Evolutionary conservation across 495 filamentous ascomycete genomes (phyloP).

Genomic region (Polyplosphaeria fusca): DNA sequence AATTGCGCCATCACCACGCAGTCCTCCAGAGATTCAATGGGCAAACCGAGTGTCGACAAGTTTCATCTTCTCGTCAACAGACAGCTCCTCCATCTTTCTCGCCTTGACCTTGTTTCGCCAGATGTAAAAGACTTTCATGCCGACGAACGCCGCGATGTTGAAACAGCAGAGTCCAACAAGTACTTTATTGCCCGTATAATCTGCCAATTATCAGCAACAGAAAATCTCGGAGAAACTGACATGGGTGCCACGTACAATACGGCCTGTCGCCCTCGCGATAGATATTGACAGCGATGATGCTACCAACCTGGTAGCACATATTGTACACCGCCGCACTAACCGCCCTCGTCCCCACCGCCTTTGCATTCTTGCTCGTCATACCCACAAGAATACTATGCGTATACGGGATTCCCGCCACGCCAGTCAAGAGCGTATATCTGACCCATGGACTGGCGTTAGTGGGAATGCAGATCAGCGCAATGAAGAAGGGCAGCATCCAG

Average conservation of each 20-base stretch:
- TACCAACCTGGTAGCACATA: constrained; percentile 47
- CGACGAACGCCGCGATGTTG: constrained; percentile 44
- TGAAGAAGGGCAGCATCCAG: constrained; percentile 56
- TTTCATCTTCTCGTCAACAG: background rate
- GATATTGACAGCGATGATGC: constrained; percentile 52
- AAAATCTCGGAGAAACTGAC: no score
- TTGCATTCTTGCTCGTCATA: constrained; percentile 62
- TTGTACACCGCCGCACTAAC: constrained; percentile 57
- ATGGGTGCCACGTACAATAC: constrained; percentile 44
- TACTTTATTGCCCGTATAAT: constrained; percentile 47
- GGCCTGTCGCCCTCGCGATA: constrained; percentile 57
- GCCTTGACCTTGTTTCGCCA: constrained; percentile 37
- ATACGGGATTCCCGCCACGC: constrained; percentile 59
- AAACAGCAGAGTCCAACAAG: constrained; percentile 48
- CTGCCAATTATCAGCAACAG: no score
- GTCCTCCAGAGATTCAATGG: no score
- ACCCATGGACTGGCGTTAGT: constrained; percentile 47
- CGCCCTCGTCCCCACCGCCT: constrained; percentile 64
- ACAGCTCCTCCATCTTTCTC: background rate
- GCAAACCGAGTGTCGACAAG: constrained; percentile 15
- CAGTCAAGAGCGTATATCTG: constrained; percentile 51
- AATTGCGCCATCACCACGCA: no score
- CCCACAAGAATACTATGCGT: constrained; percentile 66
- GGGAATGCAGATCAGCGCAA: constrained; percentile 50
- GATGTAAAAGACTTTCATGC: constrained; percentile 47